phyloP scores from a whole-genome alignment of 1,284 basidiomycete species.

The Pseudozyma tsukubaensis region DNA sequence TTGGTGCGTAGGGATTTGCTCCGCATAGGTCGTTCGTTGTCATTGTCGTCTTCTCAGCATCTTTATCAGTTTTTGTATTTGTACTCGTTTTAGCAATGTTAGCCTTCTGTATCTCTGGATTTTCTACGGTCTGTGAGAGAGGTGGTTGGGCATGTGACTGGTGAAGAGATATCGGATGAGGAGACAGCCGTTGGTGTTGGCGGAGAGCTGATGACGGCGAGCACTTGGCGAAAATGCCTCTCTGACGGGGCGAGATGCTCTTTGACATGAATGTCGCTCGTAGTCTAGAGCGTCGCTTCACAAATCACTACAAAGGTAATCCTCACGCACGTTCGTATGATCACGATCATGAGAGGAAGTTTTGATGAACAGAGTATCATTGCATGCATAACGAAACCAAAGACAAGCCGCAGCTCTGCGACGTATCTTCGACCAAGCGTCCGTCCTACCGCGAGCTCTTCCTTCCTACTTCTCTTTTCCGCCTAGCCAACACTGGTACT shows the following conservation, averaged over 20 bases:
- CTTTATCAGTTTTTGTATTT: slow-evolving; percentile 21
- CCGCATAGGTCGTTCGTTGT: not conserved
- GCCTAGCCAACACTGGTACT: too few relatives aligned
- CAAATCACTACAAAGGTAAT: too few relatives aligned
- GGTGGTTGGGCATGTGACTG: too few relatives aligned
- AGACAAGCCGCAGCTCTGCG: not conserved
- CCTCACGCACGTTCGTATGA: not conserved
- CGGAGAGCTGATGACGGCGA: too few relatives aligned
- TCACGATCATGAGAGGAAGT: not conserved
- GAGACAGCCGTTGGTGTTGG: too few relatives aligned
- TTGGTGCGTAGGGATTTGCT: too few relatives aligned
- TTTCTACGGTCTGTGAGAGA: not conserved
- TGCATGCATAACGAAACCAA: slow-evolving; percentile 6
- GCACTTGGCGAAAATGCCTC: too few relatives aligned
- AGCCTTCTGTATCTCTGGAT: not conserved
- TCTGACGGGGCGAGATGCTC: too few relatives aligned
- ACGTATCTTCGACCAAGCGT: slow-evolving; percentile 21
- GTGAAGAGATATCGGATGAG: too few relatives aligned
- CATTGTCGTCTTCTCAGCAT: not conserved
- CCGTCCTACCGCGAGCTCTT: slow-evolving; percentile 23
- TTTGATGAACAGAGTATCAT: not conserved
- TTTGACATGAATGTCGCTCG: too few relatives aligned
- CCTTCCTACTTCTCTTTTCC: not conserved
- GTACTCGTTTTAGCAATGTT: slow-evolving; percentile 7
- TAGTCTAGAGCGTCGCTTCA: too few relatives aligned